Base-by-base conservation (phyloP, 140 eudicot species). In the Anethum foeniculum region DNA sequence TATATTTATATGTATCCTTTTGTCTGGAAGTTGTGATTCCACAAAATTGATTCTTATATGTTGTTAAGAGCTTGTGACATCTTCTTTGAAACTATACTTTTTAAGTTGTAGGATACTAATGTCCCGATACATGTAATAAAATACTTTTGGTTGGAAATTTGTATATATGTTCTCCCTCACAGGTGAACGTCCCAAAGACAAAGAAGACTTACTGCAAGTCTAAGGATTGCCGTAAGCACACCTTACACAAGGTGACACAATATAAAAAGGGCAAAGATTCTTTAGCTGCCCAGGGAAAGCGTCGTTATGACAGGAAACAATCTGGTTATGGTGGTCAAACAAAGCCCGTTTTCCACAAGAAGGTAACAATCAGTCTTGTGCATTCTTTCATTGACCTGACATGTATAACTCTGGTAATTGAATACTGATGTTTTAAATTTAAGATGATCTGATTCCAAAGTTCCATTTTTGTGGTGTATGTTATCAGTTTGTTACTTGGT, bases 181-280 rank as follows among this genome's bases (percentile, higher is more conserved):
- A 77, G 80, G 80, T 77, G 69, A 77, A 77, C 23, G 80, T 77
- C 8, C 80, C 80, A 52, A 77, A 77, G 68, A 77, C 80, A 30
- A 77, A 77, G 80, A 77, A 77, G 71, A 77, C 80, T 25, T 77
- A 77, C 71, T 77, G 80, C 80, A 77, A 77, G 69, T 77, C 80
- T 25, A 77, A 77, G 69, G 80, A 77, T 9, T 77, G 80, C 27
- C n/a, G 46, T 46, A 77, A 77, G 28, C 80, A 77, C 80, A 77
- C 80, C 46, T 77, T 77, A 46, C 80, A 77, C 28, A 77, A 77
- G 80, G 80, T 77, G 12, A 77, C 80, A 16, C 69, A 77, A 34
- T 77, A 77, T 34, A 77, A 77, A 47, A 77, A 77, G 69, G 80
- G 80, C 18, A 77, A 77, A 36, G 80, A 77, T 23, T 49, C 68